Percentiles rank a stretch among this genome's conserved stretches.
Evolutionary conservation across 371 early-diverging fungal genomes (phyloP).

Genomic region (Haplosporangium sp.): DNA sequence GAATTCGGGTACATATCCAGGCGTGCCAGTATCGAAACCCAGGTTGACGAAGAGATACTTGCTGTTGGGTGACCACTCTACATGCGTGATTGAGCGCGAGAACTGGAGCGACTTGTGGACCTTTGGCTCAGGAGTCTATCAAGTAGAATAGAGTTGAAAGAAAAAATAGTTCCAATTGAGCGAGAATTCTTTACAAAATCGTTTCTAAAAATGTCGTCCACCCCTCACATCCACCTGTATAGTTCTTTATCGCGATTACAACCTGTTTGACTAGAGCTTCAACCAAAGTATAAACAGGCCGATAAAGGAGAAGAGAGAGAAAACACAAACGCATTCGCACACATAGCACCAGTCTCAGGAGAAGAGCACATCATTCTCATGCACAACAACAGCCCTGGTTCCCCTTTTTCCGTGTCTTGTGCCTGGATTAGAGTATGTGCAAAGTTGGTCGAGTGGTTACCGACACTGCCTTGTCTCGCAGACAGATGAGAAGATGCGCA

Average conservation of each 20-base stretch:
- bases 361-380: neutral
- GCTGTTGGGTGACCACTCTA: conserved; percentile 46
- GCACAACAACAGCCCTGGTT: conserved; percentile 3
- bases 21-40: conserved; percentile 18
- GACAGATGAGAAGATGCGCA: too few species aligned
- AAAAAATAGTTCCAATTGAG: neutral
- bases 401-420: neutral
- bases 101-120: conserved; percentile 28
- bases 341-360: neutral
- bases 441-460: too few species aligned
- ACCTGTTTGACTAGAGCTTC: too few species aligned
- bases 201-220: neutral
- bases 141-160: neutral
- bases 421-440: too few species aligned
- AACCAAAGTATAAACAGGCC: too few species aligned
- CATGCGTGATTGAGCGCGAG: conserved; percentile 33
- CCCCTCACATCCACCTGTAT: too few species aligned
- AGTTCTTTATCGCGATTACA: too few species aligned
- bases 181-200: neutral
- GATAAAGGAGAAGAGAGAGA: neutral
- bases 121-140: conserved; percentile 35
- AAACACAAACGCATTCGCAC: neutral
- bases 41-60: conserved; percentile 36
- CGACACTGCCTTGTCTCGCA: too few species aligned
- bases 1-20: conserved; percentile 24